These are phyloP conservation scores for Fomitopsis schrenkii DNA, from an alignment of 1,284 basidiomycete species.

Conservation along the genomic window DNA sequence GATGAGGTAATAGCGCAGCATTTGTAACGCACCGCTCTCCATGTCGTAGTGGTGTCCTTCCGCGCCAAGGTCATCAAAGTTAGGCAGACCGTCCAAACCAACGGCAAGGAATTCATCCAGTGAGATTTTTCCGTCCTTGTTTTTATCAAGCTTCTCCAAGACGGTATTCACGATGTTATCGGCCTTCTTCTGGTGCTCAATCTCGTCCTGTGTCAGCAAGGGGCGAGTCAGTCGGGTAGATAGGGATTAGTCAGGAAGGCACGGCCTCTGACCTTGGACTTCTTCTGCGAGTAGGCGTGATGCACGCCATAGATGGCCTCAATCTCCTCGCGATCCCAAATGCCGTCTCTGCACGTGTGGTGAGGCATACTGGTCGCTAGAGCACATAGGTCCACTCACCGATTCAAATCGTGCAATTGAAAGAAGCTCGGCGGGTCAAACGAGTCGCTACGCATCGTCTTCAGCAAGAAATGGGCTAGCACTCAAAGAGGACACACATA, in stretches of 20 bases:
- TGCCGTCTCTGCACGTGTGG: slow-evolving; percentile 47
- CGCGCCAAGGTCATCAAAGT: slow-evolving; percentile 84
- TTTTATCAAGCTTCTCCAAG: slow-evolving; percentile 71
- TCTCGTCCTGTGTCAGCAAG: slow-evolving; percentile 50
- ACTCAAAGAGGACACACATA: slow-evolving; percentile 46
- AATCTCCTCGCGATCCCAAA: slow-evolving; percentile 79
- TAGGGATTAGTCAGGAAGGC: not conserved
- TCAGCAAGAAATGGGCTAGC: not conserved
- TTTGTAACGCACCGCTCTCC: slow-evolving; percentile 61
- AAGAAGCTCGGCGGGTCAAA: slow-evolving; percentile 82
- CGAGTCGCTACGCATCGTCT: slow-evolving; percentile 49
- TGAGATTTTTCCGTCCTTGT: slow-evolving; percentile 76
- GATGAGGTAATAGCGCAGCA: not conserved
- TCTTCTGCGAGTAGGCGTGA: slow-evolving; percentile 88
- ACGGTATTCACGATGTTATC: slow-evolving; percentile 78
- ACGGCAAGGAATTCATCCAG: slow-evolving; percentile 78
- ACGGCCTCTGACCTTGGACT: slow-evolving; percentile 56
- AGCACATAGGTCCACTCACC: slow-evolving; percentile 37
- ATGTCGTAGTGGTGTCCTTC: slow-evolving; percentile 93
- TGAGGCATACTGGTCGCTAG: not conserved
- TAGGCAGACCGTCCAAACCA: slow-evolving; percentile 79
- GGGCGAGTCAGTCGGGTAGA: not conserved
- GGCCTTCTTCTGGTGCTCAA: slow-evolving; percentile 83
- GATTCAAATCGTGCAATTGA: slow-evolving; percentile 88
- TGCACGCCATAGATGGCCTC: slow-evolving; percentile 94